Conservation (phyloP, 192 early-diverging fungal genomes). For the Pecoramyces ruminantium region DNA sequence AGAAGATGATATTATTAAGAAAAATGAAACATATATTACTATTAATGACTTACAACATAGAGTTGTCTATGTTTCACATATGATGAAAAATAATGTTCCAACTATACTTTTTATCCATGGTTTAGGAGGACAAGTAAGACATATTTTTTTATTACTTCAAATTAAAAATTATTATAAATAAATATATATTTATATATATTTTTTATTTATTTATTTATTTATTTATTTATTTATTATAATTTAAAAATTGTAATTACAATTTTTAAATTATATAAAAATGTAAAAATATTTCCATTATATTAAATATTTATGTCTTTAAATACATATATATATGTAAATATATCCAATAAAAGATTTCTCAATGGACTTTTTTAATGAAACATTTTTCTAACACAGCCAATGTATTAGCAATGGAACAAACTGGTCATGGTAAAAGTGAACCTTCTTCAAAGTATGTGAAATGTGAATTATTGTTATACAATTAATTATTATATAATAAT, state of each 20-base stretch:
- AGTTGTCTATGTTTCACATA: background rate
- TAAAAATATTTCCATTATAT: no score
- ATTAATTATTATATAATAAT: no score
- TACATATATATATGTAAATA: background rate
- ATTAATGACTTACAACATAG: background rate
- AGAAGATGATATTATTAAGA: background rate
- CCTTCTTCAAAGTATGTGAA: background rate
- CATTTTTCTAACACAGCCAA: background rate
- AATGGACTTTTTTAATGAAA: background rate
- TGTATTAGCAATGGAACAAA: background rate
- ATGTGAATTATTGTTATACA: no score
- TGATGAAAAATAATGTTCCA: background rate
- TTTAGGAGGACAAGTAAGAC: background rate
- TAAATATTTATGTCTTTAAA: background rate
- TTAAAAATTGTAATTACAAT: no score
- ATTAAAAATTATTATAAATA: no score
- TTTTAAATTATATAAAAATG: no score
- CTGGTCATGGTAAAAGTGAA: background rate
- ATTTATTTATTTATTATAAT: no score
- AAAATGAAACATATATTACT: background rate
- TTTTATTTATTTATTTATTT: no score
- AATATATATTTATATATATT: no score
- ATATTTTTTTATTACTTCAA: no score
- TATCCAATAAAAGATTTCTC: background rate
- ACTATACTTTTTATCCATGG: background rate